Conservation (phyloP, 257 asterid genomes). For the Penstemon newberryi region DNA sequence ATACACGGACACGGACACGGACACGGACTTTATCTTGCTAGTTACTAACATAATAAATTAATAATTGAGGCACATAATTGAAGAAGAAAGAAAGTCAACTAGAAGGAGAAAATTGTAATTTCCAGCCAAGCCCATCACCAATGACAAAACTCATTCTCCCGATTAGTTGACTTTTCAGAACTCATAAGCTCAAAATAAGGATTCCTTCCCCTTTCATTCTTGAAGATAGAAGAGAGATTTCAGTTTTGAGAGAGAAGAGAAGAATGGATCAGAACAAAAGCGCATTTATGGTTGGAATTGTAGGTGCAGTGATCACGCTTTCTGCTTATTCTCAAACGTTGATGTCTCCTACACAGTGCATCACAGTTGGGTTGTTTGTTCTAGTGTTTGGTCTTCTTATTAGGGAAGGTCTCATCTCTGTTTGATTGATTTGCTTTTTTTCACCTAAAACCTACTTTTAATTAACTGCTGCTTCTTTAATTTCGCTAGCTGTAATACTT, state of each 20-base stretch:
- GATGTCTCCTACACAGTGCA: conserved; percentile 71
- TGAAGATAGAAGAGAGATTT: background rate
- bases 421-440: conserved; percentile 26
- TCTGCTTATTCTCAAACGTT: conserved; percentile 79
- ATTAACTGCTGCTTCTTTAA: no score
- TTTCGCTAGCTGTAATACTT: no score
- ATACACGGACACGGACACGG: no score
- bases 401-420: conserved; percentile 75
- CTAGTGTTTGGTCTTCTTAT: conserved; percentile 84
- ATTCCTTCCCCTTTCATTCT: background rate
- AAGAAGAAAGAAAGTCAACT: conserved; percentile 33
- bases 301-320: conserved; percentile 71
- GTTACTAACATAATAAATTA: no score
- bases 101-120: conserved; percentile 29
- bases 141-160: background rate
- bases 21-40: no score
- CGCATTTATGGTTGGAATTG: conserved; percentile 56
- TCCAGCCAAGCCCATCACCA: background rate
- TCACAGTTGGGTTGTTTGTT: conserved; percentile 56
- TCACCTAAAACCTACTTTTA: no score
- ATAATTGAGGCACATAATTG: no score
- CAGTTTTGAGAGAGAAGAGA: background rate
- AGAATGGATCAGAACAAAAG: conserved; percentile 67
- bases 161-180: conserved; percentile 39
- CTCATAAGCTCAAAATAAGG: background rate